Evolutionary conservation across 2,329 filamentous ascomycete genomes (phyloP).

Genomic region (Verticillium alfalfae): DNA sequence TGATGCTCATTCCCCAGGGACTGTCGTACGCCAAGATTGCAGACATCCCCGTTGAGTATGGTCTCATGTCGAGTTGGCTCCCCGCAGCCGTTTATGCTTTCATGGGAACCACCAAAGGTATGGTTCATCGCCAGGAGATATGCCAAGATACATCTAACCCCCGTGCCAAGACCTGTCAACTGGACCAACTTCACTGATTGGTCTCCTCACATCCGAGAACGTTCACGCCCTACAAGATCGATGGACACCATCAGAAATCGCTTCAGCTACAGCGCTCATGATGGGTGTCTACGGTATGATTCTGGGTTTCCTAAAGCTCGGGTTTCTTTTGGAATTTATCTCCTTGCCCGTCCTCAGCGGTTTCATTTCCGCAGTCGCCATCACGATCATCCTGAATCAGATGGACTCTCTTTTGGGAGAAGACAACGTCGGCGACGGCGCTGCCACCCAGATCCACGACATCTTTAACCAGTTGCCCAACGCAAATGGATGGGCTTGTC

Average conservation of each 20-base stretch:
- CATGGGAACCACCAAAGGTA: conserved; percentile 58
- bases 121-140: conserved; percentile 1
- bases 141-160: not conserved
- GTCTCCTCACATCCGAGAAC: conserved; percentile 57
- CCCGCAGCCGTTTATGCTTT: conserved; percentile 52
- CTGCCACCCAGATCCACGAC: conserved; percentile 53
- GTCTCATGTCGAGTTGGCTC: conserved; percentile 55
- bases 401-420: conserved; percentile 53
- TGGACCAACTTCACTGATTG: conserved; percentile 60
- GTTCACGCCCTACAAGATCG: conserved; percentile 40
- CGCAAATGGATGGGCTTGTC: conserved; percentile 40
- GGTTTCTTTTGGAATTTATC: conserved; percentile 62
- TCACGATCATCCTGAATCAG: conserved; percentile 62
- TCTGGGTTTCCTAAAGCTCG: conserved; percentile 56
- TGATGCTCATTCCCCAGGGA: conserved; percentile 57
- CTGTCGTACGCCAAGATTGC: conserved; percentile 60
- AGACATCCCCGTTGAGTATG: conserved; percentile 54
- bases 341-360: conserved; percentile 59
- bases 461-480: conserved; percentile 50
- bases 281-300: conserved; percentile 56
- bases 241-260: conserved; percentile 50
- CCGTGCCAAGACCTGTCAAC: conserved; percentile 47
- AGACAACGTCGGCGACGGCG: conserved; percentile 44
- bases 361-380: conserved; percentile 61
- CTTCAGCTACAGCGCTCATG: conserved; percentile 57